Percentiles rank a stretch among this genome's conserved stretches.
Conservation (phyloP, 805 yeast species). For the Debaryomyces hansenii region DNA sequence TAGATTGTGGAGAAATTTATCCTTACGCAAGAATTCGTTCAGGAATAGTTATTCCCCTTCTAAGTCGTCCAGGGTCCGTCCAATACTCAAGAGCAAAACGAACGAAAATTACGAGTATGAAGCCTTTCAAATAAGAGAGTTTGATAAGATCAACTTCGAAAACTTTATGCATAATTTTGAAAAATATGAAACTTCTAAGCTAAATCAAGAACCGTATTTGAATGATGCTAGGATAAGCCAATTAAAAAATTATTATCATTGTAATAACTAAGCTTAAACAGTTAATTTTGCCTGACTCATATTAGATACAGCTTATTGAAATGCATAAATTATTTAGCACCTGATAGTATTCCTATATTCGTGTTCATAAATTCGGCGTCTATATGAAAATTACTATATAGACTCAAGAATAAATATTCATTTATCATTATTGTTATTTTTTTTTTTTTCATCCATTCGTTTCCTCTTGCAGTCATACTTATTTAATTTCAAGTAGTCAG, state of each 20-base stretch:
- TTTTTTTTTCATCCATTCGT: no score
- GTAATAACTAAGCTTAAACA: not conserved
- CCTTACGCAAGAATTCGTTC: not conserved
- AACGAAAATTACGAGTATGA: conserved; percentile 26
- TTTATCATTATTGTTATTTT: no score
- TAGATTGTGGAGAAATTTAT: not conserved
- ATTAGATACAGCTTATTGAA: no score
- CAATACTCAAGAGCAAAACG: conserved; percentile 26
- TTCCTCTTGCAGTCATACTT: no score
- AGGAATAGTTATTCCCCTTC: not conserved
- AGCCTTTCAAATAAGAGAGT: conserved; percentile 10
- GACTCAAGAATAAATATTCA: no score
- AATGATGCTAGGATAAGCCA: conserved; percentile 12
- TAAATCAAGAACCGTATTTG: conserved; percentile 10
- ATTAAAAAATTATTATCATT: conserved; percentile 16
- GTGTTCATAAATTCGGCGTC: no score
- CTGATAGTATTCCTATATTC: no score
- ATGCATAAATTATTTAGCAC: no score
- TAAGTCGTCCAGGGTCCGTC: conserved; percentile 4
- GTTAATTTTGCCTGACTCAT: no score
- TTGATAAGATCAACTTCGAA: conserved; percentile 16
- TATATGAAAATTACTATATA: no score
- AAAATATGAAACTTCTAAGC: conserved; percentile 12
- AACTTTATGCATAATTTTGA: conserved; percentile 18
- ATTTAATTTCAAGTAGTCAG: no score